These are phyloP conservation scores for Trichocladium uniseriatum DNA, from an alignment of 495 filamentous ascomycete species.

Conservation along the genomic window DNA sequence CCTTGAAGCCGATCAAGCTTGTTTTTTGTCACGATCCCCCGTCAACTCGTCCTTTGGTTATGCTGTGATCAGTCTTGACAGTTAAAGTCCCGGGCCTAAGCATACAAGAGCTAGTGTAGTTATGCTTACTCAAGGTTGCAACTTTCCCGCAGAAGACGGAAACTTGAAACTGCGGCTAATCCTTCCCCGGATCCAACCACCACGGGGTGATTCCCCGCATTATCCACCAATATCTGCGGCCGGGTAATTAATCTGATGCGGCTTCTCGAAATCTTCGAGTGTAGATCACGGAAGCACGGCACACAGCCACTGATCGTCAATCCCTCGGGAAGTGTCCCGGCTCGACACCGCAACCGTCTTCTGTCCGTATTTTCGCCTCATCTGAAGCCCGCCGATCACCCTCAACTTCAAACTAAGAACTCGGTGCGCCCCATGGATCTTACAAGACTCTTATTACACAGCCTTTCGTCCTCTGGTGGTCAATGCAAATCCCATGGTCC, in stretches of 20 bases:
- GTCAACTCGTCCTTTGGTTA: no score
- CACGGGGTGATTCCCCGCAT: slow-evolving; percentile 5
- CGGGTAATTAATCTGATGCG: slow-evolving; percentile 26
- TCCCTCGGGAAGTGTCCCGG: no score
- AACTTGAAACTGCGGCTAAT: slow-evolving; percentile 33
- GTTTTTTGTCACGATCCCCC: no score
- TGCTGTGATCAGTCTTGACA: no score
- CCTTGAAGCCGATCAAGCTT: no score
- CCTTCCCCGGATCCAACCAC: slow-evolving; percentile 20
- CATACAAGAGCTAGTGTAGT: slow-evolving; percentile 21
- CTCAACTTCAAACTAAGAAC: not conserved
- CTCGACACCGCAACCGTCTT: no score
- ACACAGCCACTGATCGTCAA: slow-evolving; percentile 14
- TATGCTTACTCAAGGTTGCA: slow-evolving; percentile 15
- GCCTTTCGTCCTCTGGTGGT: no score
- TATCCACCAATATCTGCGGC: slow-evolving; percentile 13
- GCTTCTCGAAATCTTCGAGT: slow-evolving; percentile 27
- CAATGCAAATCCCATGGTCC: no score
- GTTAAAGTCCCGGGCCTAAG: slow-evolving; percentile 17
- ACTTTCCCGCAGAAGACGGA: slow-evolving; percentile 13
- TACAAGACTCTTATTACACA: no score
- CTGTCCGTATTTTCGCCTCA: no score
- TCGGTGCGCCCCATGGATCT: no score
- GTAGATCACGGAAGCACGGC: slow-evolving; percentile 23
- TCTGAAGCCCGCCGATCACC: slow-evolving; percentile 14